These are phyloP conservation scores for Elsinoe australis DNA, from an alignment of 2,329 filamentous ascomycete species.

Conservation along the genomic window DNA sequence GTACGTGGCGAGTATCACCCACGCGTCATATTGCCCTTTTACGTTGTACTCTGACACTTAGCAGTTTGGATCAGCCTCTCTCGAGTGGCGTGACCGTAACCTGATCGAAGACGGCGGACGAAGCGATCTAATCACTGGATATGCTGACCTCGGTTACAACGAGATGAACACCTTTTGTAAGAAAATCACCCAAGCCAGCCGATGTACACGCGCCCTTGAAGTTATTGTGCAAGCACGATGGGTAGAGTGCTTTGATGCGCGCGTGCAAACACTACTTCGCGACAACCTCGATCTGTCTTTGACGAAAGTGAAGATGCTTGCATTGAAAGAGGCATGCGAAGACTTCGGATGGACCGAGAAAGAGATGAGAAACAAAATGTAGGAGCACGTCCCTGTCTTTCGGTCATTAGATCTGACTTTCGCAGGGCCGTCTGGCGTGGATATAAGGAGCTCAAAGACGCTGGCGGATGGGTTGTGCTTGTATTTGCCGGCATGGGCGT, in stretches of 20 bases:
- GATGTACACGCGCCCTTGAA: conserved; percentile 50
- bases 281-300: conserved; percentile 36
- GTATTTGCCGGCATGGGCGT: conserved; percentile 52
- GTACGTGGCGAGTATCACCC: conserved; percentile 18
- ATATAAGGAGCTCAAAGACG: conserved; percentile 52
- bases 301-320: conserved; percentile 45
- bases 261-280: conserved; percentile 38
- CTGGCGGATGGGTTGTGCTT: conserved; percentile 49
- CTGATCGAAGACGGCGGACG: conserved; percentile 4
- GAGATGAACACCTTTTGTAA: conserved; percentile 39
- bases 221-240: conserved; percentile 52
- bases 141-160: conserved; percentile 29
- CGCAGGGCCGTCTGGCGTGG: conserved; percentile 46
- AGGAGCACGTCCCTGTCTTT: not conserved
- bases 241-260: conserved; percentile 49
- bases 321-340: conserved; percentile 47
- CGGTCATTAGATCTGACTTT: not conserved
- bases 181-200: conserved; percentile 44
- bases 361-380: conserved; percentile 46
- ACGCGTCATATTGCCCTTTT: not conserved
- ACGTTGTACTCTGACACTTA: conserved; percentile 21
- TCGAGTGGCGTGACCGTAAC: conserved; percentile 10
- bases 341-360: conserved; percentile 52
- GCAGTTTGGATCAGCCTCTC: conserved; percentile 15
- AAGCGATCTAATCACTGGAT: conserved; percentile 1